Percentiles rank a stretch among this genome's conserved stretches.
phyloP scores from a whole-genome alignment of 352 stramenopile genomes.

The Pythium coloratum region DNA sequence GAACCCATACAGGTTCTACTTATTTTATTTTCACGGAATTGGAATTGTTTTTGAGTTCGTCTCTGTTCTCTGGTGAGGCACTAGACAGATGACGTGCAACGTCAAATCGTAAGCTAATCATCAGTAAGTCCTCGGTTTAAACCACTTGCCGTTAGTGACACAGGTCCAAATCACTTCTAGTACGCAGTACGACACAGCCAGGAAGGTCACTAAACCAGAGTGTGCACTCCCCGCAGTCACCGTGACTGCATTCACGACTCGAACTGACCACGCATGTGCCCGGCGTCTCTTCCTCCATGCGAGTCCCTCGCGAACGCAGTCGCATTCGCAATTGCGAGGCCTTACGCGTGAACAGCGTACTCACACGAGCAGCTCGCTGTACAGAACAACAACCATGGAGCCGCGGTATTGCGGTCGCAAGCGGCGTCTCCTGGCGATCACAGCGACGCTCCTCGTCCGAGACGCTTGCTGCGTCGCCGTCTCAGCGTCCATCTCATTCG shows the following conservation, averaged over 20 bases:
- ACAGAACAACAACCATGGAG: background rate
- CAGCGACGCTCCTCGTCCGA: background rate
- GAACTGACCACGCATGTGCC: background rate
- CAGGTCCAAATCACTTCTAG: background rate
- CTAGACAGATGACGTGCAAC: background rate
- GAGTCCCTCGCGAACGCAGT: background rate
- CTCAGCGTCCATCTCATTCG: background rate
- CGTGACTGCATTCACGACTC: background rate
- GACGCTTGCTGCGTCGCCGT: background rate
- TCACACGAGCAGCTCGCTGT: background rate
- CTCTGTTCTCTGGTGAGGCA: background rate
- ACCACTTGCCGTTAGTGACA: background rate
- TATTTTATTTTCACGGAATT: background rate
- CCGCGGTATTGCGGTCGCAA: background rate
- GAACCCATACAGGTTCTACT: background rate
- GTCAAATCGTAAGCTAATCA: background rate
- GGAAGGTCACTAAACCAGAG: background rate
- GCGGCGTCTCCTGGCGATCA: background rate
- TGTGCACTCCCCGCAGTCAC: background rate
- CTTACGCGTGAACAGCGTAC: background rate
- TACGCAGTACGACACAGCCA: background rate
- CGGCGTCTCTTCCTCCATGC: background rate
- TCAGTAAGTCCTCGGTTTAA: background rate
- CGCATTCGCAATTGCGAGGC: background rate
- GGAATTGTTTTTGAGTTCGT: too few relatives aligned